Percentiles rank a stretch among this genome's conserved stretches.
These are phyloP conservation scores for button mushroom (Agaricus bisporus) DNA, from an alignment of 768 basidiomycete species.

Conservation along the genomic window DNA sequence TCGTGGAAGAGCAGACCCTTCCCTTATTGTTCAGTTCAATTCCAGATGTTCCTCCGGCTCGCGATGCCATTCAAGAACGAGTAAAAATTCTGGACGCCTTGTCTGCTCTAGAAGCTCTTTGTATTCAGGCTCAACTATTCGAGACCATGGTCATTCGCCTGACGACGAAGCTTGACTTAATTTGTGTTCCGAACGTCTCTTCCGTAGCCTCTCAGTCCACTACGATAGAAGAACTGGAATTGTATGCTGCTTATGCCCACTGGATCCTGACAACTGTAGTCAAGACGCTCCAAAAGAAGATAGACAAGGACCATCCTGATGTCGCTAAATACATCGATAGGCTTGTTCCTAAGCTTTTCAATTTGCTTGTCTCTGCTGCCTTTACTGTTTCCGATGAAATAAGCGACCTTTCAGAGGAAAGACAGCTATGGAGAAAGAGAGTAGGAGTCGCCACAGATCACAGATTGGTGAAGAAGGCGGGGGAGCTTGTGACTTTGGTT, in stretches of 20 bases:
- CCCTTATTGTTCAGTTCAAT: conserved; percentile 74
- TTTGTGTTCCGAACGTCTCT: conserved; percentile 35
- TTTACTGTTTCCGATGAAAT: conserved; percentile 21
- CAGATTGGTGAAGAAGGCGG: conserved; percentile 55
- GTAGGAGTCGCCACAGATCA: conserved; percentile 40
- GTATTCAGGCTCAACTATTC: conserved; percentile 71
- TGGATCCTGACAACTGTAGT: conserved; percentile 70
- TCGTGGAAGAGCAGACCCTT: conserved; percentile 69
- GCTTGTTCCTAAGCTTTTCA: conserved; percentile 67
- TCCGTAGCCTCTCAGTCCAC: conserved; percentile 4
- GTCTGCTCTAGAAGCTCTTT: conserved; percentile 63
- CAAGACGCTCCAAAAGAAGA: conserved; percentile 47
- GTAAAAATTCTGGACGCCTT: conserved; percentile 63
- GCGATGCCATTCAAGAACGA: conserved; percentile 50
- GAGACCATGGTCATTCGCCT: conserved; percentile 77
- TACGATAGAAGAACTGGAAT: conserved; percentile 40
- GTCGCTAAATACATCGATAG: conserved; percentile 75
- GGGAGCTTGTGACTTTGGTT: conserved; percentile 61
- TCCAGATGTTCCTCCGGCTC: conserved; percentile 57
- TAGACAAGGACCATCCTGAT: conserved; percentile 54
- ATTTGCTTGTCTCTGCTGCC: conserved; percentile 46
- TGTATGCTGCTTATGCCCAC: conserved; percentile 78
- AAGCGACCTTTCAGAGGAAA: conserved; percentile 28
- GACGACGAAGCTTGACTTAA: conserved; percentile 65
- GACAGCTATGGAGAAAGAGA: conserved; percentile 53